A percentile compares a stretch with the other conserved stretches of the same genome.
Conservation (phyloP, 306 rosid species). For the Cyamopsis tetragonoloba region DNA sequence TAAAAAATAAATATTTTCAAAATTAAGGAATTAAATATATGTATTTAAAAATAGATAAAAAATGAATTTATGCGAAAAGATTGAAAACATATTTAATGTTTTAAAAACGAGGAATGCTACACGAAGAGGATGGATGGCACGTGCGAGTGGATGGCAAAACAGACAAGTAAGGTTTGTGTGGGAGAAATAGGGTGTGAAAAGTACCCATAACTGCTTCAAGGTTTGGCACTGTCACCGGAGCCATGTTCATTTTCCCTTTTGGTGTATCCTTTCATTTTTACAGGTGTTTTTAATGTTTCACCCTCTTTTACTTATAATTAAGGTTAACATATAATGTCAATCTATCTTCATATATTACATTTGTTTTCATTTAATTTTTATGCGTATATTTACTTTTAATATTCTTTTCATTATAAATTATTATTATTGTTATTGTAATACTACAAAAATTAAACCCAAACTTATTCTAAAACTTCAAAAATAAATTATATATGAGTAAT, state of each 20-base stretch:
- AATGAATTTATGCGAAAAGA: no score
- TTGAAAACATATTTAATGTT: no score
- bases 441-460: no score
- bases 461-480: no score
- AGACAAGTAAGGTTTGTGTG: conserved; percentile 40
- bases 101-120: conserved; percentile 20
- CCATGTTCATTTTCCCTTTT: conserved; percentile 46
- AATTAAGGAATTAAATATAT: no score
- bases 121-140: conserved; percentile 40
- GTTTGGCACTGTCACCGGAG: conserved; percentile 48
- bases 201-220: conserved; percentile 47
- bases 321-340: neutral
- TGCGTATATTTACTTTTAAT: neutral
- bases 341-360: neutral
- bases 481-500: no score
- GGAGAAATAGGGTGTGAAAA: conserved; percentile 44
- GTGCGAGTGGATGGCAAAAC: conserved; percentile 46
- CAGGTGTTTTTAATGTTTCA: conserved; percentile 38
- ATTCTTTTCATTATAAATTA: neutral
- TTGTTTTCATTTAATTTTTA: neutral
- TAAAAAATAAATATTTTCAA: no score
- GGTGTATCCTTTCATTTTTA: conserved; percentile 39
- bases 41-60: no score
- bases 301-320: conserved; percentile 22
- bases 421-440: no score